Percentiles rank a stretch among this genome's conserved stretches.
phyloP scores from a whole-genome alignment of 805 yeast genomes.

The Yamadazyma takamatsuzukensis region DNA sequence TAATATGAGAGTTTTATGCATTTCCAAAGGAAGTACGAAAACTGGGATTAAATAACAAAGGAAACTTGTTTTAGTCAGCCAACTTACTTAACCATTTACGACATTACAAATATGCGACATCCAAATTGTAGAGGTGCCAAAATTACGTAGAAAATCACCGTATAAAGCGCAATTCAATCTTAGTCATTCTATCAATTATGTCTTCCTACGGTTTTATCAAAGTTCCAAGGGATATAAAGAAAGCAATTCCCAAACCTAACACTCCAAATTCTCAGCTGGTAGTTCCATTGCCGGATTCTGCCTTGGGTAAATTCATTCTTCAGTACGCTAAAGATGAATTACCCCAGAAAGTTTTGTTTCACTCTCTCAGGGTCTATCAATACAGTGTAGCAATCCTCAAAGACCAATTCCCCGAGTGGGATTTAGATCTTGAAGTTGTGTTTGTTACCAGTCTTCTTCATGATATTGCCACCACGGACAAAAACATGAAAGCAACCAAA shows the following conservation, averaged over 20 bases:
- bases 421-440: constrained; percentile 23
- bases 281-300: constrained; percentile 17
- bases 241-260: constrained; percentile 21
- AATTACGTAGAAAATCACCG: too few species aligned
- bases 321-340: constrained; percentile 20
- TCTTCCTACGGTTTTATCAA: constrained; percentile 28
- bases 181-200: too few species aligned
- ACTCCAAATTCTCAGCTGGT: constrained; percentile 21
- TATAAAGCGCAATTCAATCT: too few species aligned
- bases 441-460: constrained; percentile 29
- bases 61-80: too few species aligned
- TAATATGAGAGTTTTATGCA: too few species aligned
- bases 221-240: constrained; percentile 22
- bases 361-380: constrained; percentile 27
- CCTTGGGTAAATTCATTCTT: constrained; percentile 15
- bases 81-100: too few species aligned
- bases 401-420: constrained; percentile 32
- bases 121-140: too few species aligned
- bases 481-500: constrained; percentile 29
- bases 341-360: constrained; percentile 23
- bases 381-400: constrained; percentile 26
- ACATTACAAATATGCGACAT: too few species aligned
- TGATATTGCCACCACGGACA: constrained; percentile 32
- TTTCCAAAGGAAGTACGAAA: too few species aligned
- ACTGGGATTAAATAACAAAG: too few species aligned